Evolutionary conservation across 108 stramenopile species (phyloP).

Genomic region (Bacterosira constricta): DNA sequence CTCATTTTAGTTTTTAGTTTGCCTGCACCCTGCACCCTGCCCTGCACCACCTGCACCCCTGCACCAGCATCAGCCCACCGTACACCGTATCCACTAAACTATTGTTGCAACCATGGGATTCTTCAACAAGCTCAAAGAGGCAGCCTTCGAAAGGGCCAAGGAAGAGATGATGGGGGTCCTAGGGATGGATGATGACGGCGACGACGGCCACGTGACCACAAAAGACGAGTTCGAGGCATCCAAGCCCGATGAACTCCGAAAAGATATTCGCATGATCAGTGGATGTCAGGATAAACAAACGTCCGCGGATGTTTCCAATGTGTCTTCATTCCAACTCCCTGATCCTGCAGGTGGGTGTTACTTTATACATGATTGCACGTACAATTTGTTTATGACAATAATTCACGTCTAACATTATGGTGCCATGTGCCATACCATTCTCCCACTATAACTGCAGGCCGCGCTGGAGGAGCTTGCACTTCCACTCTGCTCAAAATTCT

Average conservation of each 20-base stretch:
- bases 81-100: neutral
- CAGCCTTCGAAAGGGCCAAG: slow-evolving; percentile 10
- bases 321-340: slow-evolving; percentile 76
- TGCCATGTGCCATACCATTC: neutral
- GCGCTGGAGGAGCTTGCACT: slow-evolving; percentile 89
- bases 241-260: slow-evolving; percentile 45
- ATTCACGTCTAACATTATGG: no score
- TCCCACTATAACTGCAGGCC: slow-evolving; percentile 7
- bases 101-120: neutral
- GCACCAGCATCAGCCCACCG: neutral
- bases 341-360: slow-evolving; percentile 46
- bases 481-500: slow-evolving; percentile 74
- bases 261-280: slow-evolving; percentile 63
- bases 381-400: no score
- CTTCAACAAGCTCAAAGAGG: neutral
- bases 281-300: slow-evolving; percentile 64
- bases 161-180: neutral
- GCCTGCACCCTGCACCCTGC: neutral
- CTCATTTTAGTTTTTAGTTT: no score
- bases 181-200: slow-evolving; percentile 16
- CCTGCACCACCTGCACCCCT: neutral
- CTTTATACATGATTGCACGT: no score
- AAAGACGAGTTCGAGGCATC: slow-evolving; percentile 17
- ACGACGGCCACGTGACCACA: neutral
- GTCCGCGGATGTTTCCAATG: slow-evolving; percentile 59